phyloP scores from a whole-genome alignment of 257 asterid genomes.

The Solanum acaule region DNA sequence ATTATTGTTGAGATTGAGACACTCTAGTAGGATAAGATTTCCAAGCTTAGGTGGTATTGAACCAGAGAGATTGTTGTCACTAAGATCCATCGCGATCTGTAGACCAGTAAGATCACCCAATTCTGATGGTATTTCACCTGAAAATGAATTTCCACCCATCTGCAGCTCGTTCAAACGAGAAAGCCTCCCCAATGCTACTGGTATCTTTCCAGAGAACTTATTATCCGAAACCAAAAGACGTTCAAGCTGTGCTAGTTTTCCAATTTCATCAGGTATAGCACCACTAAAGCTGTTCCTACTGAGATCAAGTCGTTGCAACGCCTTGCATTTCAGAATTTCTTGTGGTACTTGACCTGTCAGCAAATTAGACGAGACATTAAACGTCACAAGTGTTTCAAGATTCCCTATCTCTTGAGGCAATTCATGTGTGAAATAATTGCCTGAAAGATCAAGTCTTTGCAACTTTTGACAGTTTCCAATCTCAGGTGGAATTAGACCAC shows the following conservation, averaged over 20 bases:
- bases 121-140: conserved; percentile 68
- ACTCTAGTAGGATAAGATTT: conserved; percentile 57
- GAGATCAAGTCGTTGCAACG: conserved; percentile 74
- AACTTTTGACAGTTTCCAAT: conserved; percentile 52
- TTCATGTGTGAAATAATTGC: conserved; percentile 47
- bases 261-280: conserved; percentile 46
- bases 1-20: conserved; percentile 56
- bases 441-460: conserved; percentile 81
- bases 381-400: conserved; percentile 54
- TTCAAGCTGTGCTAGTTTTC: conserved; percentile 65
- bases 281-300: conserved; percentile 51
- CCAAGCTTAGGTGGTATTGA: conserved; percentile 74
- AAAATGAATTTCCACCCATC: conserved; percentile 69
- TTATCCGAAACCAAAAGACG: conserved; percentile 65
- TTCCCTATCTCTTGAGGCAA: conserved; percentile 66
- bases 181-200: conserved; percentile 55
- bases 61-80: conserved; percentile 64
- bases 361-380: conserved; percentile 58
- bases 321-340: conserved; percentile 55
- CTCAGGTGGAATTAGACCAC: conserved; percentile 51
- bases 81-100: conserved; percentile 76
- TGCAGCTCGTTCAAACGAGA: conserved; percentile 72
- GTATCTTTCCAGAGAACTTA: conserved; percentile 54
- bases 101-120: conserved; percentile 59
- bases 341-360: conserved; percentile 48